phyloP scores from a whole-genome alignment of 2,329 filamentous ascomycete genomes.

The Arthrobotrys sphaeroides region DNA sequence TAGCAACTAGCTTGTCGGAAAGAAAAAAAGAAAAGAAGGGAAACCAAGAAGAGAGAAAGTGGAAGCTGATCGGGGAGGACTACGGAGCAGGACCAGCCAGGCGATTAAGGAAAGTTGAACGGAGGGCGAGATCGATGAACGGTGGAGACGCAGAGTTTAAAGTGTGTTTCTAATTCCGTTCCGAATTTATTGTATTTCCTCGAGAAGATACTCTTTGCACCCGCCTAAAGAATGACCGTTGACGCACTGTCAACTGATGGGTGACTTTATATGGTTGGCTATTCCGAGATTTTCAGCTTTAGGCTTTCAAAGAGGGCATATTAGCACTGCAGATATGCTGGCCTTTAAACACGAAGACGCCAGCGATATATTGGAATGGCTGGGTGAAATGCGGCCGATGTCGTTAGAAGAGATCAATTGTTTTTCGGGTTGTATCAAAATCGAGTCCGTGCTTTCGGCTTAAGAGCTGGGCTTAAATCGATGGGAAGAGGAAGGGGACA shows the following conservation, averaged over 20 bases:
- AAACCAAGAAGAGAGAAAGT: too few species aligned
- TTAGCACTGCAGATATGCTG: conserved; percentile 19
- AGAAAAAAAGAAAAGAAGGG: too few species aligned
- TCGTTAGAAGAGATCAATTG: too few species aligned
- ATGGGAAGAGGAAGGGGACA: neutral
- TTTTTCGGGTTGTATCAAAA: too few species aligned
- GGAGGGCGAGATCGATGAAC: neutral
- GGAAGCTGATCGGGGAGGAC: neutral
- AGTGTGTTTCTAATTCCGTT: neutral
- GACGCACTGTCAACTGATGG: conserved; percentile 41
- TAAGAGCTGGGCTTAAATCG: too few species aligned
- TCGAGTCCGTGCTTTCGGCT: too few species aligned
- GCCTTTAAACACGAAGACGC: too few species aligned
- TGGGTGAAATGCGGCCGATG: too few species aligned
- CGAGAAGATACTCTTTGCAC: conserved; percentile 7
- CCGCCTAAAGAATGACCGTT: conserved; percentile 46
- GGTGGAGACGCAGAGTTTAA: too few species aligned
- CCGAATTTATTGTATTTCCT: neutral
- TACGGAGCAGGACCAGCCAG: conserved; percentile 7
- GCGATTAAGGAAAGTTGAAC: neutral
- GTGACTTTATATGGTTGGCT: neutral
- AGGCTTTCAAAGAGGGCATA: conserved; percentile 13
- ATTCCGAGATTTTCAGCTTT: neutral
- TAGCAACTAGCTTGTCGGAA: too few species aligned
- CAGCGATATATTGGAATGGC: too few species aligned